Percentiles rank a stretch among this genome's conserved stretches.
Conservation (phyloP, 2,329 filamentous ascomycete genomes). For the Penicillium oxalicum region DNA sequence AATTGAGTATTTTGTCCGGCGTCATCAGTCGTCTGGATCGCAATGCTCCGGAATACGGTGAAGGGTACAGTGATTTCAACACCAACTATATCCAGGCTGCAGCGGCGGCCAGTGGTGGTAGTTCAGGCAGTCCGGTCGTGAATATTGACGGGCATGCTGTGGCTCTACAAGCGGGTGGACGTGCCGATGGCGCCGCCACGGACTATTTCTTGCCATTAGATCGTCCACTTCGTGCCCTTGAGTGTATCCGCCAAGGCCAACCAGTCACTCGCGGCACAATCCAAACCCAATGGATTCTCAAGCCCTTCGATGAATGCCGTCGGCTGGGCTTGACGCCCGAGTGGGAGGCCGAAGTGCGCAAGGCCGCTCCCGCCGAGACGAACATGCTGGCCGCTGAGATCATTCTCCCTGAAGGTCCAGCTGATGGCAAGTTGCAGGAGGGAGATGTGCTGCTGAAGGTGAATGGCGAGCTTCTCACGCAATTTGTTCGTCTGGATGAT, state of each 20-base stretch:
- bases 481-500: slow-evolving; percentile 86
- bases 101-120: slow-evolving; percentile 90
- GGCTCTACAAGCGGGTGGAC: slow-evolving; percentile 86
- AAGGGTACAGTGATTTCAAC: slow-evolving; percentile 97
- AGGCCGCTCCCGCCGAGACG: slow-evolving; percentile 82
- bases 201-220: slow-evolving; percentile 96
- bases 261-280: slow-evolving; percentile 89
- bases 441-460: slow-evolving; percentile 91
- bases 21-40: slow-evolving; percentile 94
- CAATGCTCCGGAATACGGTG: slow-evolving; percentile 95
- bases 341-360: slow-evolving; percentile 80
- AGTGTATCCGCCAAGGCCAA: slow-evolving; percentile 72
- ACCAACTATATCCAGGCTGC: slow-evolving; percentile 96
- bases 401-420: slow-evolving; percentile 83
- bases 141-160: slow-evolving; percentile 90
- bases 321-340: slow-evolving; percentile 75
- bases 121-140: slow-evolving; percentile 96
- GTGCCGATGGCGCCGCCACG: slow-evolving; percentile 89
- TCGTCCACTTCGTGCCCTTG: slow-evolving; percentile 76
- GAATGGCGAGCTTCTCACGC: slow-evolving; percentile 85
- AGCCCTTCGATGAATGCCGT: slow-evolving; percentile 95
- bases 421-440: slow-evolving; percentile 79
- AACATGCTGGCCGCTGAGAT: slow-evolving; percentile 97
- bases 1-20: slow-evolving; percentile 93
- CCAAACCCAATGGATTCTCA: slow-evolving; percentile 93